A percentile compares a stretch with the other conserved stretches of the same genome.
Evolutionary conservation across 2,329 filamentous ascomycete species (phyloP).

Genomic region (Clonostachys rosea): DNA sequence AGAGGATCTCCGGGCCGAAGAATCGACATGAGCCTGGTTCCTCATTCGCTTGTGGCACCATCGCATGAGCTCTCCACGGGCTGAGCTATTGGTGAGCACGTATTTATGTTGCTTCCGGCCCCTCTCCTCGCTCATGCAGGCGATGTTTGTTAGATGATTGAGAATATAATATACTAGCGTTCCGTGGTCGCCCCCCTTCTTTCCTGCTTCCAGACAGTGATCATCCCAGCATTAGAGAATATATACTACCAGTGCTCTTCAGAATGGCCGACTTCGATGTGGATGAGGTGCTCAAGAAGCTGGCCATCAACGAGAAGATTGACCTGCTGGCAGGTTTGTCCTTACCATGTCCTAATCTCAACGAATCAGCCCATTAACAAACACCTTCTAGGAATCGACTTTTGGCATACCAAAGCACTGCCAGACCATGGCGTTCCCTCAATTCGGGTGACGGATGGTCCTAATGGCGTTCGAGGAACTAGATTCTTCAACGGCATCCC

Average conservation of each 20-base stretch:
- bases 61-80: too few relatives aligned
- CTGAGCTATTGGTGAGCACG: too few relatives aligned
- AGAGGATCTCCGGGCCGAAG: too few relatives aligned
- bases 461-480: constrained; percentile 64
- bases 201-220: too few relatives aligned
- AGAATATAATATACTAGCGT: too few relatives aligned
- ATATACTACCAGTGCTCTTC: neutral
- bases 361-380: neutral
- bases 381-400: constrained; percentile 48
- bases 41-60: too few relatives aligned
- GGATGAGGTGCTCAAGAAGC: constrained; percentile 48
- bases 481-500: constrained; percentile 62
- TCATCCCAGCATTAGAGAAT: too few relatives aligned
- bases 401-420: constrained; percentile 64
- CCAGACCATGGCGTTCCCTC: constrained; percentile 58
- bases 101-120: too few relatives aligned
- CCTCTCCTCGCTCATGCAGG: too few relatives aligned
- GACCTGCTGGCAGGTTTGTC: constrained; percentile 42
- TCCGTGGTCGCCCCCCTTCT: too few relatives aligned
- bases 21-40: too few relatives aligned
- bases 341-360: neutral
- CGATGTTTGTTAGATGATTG: too few relatives aligned
- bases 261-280: constrained; percentile 48
- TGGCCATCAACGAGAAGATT: constrained; percentile 46
- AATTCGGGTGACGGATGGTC: constrained; percentile 62